phyloP scores from a whole-genome alignment of 2,329 filamentous ascomycete species.

The Balansia obtecta region DNA sequence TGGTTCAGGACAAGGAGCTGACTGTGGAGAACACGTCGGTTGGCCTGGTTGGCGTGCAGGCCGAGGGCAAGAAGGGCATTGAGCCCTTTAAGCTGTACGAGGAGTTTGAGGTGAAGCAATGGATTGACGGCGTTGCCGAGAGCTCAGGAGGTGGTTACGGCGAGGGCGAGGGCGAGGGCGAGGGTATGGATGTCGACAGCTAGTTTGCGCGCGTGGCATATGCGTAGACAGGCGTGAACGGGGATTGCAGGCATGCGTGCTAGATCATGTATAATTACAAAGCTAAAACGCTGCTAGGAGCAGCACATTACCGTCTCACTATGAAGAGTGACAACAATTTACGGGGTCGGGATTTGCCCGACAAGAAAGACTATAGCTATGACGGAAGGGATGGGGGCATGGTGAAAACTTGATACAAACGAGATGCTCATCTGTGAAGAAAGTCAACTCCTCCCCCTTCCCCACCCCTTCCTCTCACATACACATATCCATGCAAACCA shows the following conservation, averaged over 20 bases:
- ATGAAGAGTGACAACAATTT: background rate
- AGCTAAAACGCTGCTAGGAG: slow-evolving; percentile 10
- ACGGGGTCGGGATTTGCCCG: background rate
- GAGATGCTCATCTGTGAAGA: background rate
- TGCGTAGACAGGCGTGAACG: no score
- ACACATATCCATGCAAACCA: background rate
- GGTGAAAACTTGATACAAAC: background rate
- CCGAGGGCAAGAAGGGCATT: slow-evolving; percentile 38
- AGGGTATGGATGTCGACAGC: slow-evolving; percentile 25
- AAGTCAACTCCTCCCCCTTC: no score
- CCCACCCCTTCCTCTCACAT: no score
- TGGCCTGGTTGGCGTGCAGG: slow-evolving; percentile 58
- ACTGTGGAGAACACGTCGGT: slow-evolving; percentile 95
- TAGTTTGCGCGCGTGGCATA: slow-evolving; percentile 11
- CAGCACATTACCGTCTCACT: background rate
- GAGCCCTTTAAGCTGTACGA: slow-evolving; percentile 89
- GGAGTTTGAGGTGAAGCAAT: slow-evolving; percentile 71
- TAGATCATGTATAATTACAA: slow-evolving; percentile 26
- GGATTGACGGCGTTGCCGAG: slow-evolving; percentile 65
- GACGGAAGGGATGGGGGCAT: background rate
- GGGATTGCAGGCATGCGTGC: slow-evolving; percentile 1
- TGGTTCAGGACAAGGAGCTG: slow-evolving; percentile 94
- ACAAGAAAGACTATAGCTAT: background rate
- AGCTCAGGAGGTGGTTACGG: slow-evolving; percentile 28
- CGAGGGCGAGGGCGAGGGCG: slow-evolving; percentile 23